These are phyloP conservation scores for Rutstroemia sp. DNA, from an alignment of 2,329 filamentous ascomycete genomes.

Conservation along the genomic window DNA sequence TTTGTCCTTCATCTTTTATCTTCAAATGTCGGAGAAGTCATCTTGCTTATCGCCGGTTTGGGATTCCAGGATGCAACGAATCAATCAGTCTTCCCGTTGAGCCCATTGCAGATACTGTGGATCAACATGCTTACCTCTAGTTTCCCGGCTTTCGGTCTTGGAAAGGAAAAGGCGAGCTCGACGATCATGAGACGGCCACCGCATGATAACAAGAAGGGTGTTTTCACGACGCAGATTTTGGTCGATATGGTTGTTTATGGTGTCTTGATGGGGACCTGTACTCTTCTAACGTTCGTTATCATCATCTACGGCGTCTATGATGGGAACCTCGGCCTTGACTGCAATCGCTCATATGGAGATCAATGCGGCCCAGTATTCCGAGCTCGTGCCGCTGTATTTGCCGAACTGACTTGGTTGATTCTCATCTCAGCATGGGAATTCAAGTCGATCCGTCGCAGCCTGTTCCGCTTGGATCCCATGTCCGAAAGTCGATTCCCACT, in stretches of 20 bases:
- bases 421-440: slow-evolving; percentile 76
- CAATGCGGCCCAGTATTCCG: slow-evolving; percentile 59
- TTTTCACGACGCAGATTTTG: slow-evolving; percentile 75
- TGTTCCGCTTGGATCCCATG: slow-evolving; percentile 65
- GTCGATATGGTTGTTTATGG: slow-evolving; percentile 77
- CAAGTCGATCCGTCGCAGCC: slow-evolving; percentile 62
- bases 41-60: slow-evolving; percentile 49
- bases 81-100: slow-evolving; percentile 50
- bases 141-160: slow-evolving; percentile 80
- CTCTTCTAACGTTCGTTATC: slow-evolving; percentile 54
- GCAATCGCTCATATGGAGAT: slow-evolving; percentile 50
- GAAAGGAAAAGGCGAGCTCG: slow-evolving; percentile 65
- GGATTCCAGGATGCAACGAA: slow-evolving; percentile 46
- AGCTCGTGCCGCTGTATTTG: slow-evolving; percentile 66
- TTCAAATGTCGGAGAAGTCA: slow-evolving; percentile 50
- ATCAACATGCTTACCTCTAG: slow-evolving; percentile 56
- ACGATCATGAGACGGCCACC: slow-evolving; percentile 79
- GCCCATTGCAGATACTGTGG: slow-evolving; percentile 54
- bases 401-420: slow-evolving; percentile 67
- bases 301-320: slow-evolving; percentile 56
- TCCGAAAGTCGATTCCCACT: slow-evolving; percentile 54
- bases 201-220: slow-evolving; percentile 57
- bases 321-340: slow-evolving; percentile 47
- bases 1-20: slow-evolving; percentile 49
- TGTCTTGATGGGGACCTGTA: slow-evolving; percentile 66